Conservation (phyloP, 768 basidiomycete species). For the Boletus huronensis region DNA sequence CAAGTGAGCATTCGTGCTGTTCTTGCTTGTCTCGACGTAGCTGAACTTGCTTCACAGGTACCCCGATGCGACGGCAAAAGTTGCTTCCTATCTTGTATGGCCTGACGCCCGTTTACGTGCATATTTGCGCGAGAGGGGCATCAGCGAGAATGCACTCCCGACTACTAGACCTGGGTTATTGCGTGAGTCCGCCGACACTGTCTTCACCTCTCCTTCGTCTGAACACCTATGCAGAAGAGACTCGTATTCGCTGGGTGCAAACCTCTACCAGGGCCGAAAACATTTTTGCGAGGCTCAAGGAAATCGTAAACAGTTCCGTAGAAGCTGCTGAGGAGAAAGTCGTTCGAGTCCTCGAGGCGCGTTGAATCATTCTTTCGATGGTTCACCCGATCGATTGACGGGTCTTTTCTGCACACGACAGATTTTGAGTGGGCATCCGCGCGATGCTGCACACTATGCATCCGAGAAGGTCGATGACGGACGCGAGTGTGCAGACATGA, state of each 20-base stretch:
- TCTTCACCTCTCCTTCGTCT: not conserved
- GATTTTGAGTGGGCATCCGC: slow-evolving; percentile 40
- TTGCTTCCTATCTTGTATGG: slow-evolving; percentile 78
- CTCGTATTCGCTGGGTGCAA: slow-evolving; percentile 77
- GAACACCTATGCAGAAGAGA: slow-evolving; percentile 50
- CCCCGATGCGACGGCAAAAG: slow-evolving; percentile 42
- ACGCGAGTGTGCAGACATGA: slow-evolving; percentile 21
- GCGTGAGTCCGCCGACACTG: slow-evolving; percentile 45
- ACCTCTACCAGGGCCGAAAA: slow-evolving; percentile 52
- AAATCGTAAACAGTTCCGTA: slow-evolving; percentile 63
- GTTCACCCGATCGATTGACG: not conserved
- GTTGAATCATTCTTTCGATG: not conserved
- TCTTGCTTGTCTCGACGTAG: not conserved
- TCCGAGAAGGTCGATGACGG: slow-evolving; percentile 32
- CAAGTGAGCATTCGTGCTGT: slow-evolving; percentile 44
- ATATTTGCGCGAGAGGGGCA: slow-evolving; percentile 74
- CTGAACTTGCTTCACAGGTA: slow-evolving; percentile 40
- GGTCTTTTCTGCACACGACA: slow-evolving; percentile 3
- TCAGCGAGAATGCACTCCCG: slow-evolving; percentile 68
- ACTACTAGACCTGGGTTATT: slow-evolving; percentile 71
- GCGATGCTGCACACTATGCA: slow-evolving; percentile 21
- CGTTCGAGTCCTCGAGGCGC: slow-evolving; percentile 39
- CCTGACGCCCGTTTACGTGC: slow-evolving; percentile 90
- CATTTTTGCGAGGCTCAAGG: slow-evolving; percentile 58
- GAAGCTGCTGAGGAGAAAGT: slow-evolving; percentile 77